Evolutionary conservation across 1,139 yeast genomes (phyloP).

Genomic region (Scheffersomyces stambukii): DNA sequence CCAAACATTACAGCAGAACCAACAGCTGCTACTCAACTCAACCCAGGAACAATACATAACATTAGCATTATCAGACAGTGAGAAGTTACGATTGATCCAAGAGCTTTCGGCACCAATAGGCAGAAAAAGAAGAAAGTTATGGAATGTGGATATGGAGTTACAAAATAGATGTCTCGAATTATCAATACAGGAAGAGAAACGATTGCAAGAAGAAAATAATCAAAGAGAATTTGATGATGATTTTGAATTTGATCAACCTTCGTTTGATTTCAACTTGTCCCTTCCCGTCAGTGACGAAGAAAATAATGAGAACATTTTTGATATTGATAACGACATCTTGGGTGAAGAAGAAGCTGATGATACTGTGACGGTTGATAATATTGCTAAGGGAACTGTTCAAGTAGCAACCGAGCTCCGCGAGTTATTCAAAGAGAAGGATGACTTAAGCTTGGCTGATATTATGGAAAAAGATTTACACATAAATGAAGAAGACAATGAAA

Average conservation of each 20-base stretch:
- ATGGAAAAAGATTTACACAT: slow-evolving; percentile 33
- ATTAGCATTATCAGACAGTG: slow-evolving; percentile 25
- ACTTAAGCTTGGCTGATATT: slow-evolving; percentile 36
- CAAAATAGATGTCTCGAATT: slow-evolving; percentile 28
- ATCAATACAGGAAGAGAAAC: slow-evolving; percentile 22
- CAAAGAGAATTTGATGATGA: slow-evolving; percentile 16
- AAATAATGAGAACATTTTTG: too few relatives aligned
- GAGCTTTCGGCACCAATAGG: slow-evolving; percentile 30
- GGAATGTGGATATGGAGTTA: slow-evolving; percentile 33
- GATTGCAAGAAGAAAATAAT: slow-evolving; percentile 17
- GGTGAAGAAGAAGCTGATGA: slow-evolving; percentile 10
- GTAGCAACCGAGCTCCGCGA: slow-evolving; percentile 51
- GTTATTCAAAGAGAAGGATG: slow-evolving; percentile 18
- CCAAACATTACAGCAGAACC: slow-evolving; percentile 30
- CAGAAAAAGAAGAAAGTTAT: slow-evolving; percentile 24
- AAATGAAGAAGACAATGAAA: slow-evolving; percentile 9
- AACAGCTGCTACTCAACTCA: slow-evolving; percentile 16
- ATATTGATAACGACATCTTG: slow-evolving; percentile 13
- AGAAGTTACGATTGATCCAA: slow-evolving; percentile 32
- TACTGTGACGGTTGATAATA: slow-evolving; percentile 10
- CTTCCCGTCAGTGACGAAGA: too few relatives aligned
- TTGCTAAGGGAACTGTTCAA: slow-evolving; percentile 45
- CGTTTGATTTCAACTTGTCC: slow-evolving; percentile 38
- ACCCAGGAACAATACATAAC: slow-evolving; percentile 16
- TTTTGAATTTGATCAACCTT: slow-evolving; percentile 17